Percentiles rank a stretch among this genome's conserved stretches.
Conservation (phyloP, 2,329 filamentous ascomycete species). For the Setomelanomma holmii region DNA sequence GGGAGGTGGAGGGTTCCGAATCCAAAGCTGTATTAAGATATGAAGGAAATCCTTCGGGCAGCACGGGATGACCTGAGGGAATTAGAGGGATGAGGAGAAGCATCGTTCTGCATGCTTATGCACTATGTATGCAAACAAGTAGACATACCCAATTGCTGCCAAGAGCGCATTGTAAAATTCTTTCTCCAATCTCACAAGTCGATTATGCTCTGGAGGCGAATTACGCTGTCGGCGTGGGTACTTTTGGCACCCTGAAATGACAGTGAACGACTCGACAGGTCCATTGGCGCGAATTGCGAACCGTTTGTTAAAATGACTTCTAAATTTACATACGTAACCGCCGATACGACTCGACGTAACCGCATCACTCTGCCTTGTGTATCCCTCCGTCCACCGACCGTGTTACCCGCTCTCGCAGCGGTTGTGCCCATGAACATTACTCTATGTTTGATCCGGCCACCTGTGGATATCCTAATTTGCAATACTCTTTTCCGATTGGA, state of each 20-base stretch:
- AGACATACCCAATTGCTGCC: too few relatives aligned
- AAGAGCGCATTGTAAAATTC: too few relatives aligned
- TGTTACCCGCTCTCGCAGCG: conserved; percentile 7
- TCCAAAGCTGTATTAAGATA: too few relatives aligned
- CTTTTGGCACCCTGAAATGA: background rate
- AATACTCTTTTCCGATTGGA: too few relatives aligned
- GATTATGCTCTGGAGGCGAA: background rate
- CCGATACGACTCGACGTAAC: background rate
- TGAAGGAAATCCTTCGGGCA: too few relatives aligned
- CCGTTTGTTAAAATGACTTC: background rate
- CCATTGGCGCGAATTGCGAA: background rate
- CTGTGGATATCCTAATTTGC: too few relatives aligned
- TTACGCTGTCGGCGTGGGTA: background rate
- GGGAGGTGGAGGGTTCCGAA: too few relatives aligned
- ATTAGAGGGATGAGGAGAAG: too few relatives aligned
- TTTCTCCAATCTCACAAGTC: background rate
- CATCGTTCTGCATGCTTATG: too few relatives aligned
- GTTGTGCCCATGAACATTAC: conserved; percentile 15
- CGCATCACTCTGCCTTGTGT: background rate
- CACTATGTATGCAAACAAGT: too few relatives aligned
- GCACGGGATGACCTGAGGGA: too few relatives aligned
- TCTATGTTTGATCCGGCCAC: too few relatives aligned
- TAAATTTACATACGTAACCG: background rate
- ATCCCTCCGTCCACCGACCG: background rate
- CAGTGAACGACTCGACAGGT: background rate